Evolutionary conservation across 2,329 filamentous ascomycete species (phyloP), one percentile per base, ranked within the genome.

Genomic region (Sarocladium strictum): DNA sequence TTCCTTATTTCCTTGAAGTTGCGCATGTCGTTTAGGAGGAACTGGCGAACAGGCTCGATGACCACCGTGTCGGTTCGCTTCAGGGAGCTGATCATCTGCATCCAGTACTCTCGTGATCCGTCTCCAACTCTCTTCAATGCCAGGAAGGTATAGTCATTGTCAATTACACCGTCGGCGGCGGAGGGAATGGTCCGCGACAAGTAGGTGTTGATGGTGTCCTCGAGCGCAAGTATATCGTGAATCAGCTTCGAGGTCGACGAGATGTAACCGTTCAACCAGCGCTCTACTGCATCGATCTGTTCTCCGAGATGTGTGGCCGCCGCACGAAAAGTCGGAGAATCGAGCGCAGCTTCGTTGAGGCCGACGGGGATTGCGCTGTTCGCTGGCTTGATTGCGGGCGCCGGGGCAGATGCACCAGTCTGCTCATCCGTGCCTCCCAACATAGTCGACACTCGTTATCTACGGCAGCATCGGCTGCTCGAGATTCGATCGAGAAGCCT

Each of bases 321-420:
- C 47, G 92, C 90, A 60, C 94, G 90, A 70, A 97, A 97, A 33
- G 92, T 95, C 24, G 94, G 94, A 37, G 92, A 97, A 72, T 99
- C 94, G 74, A 97, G 87, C 19, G 91, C 89, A 52, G 94, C 94
- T 80, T 99, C 94, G 73, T 93, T 94, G 62, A 97, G 80, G 58
- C 86, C 85, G 33, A 97, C 92, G 43, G 94, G 90, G 56, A 83
- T 76, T 29, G 75, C 72, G 33, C 76, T 72, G 58, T 61, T 62
- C 33, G 58, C 54, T 14, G 62, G 56, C 55, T 60, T 59, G 35
- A 58, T 49, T 40, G 59, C 52, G 15, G 58, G 41, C 26, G 59
- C 58, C 41, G 58, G 59, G 58, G 57, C 58, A 59, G 61, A 49
- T 33, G 55, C 23, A 21, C 49, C 35, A 17, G 52, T 2, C 27